Evolutionary conservation across 208 protist species (phyloP), one percentile per base, ranked within the genome.

Genomic region (Herpetomonas tarakana): DNA sequence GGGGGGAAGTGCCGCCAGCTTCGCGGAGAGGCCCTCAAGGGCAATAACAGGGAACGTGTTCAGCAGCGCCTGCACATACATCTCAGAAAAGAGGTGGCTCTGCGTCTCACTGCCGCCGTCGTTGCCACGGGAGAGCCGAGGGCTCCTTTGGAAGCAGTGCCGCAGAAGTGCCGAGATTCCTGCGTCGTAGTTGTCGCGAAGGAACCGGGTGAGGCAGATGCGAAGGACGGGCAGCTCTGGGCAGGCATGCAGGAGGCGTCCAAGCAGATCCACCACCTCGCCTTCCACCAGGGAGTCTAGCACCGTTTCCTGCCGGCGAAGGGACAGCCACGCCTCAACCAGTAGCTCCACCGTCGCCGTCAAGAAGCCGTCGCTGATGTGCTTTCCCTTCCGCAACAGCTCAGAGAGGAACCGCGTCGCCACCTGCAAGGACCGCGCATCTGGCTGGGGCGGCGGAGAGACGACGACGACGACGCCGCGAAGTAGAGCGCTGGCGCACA

Each of bases 21-120:
- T 47, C 0, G 24, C 29, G 24, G 31, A 28, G 2, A 86, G 67
- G 21, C 44, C 22, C 35, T 86, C 68, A 9, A 86, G 54, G 27
- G 70, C 68, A 25, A 72, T 63, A 19, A 53, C 9, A 41, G 35
- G 35, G 35, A 41, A 41, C 14, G 14, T 71, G 58, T 55, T 57
- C 2, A 65, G 66, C 25, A 66, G 31, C 24, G 59, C 66, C 50
- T 74, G 67, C 21, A 77, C 25, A 38, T 39, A 57, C 16, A 12
- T 38, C 26, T 57, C 52, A 39, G 52, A 39, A 2, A 57, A 41
- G 35, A 18, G 35, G 35, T 6, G 6, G 9, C 14, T 14, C 35
- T 6, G 9, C 35, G 6, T 41, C 35, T 41, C 35, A 41, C 35
- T 41, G 6, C 14, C 35, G 9, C 14, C 14, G 35, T 18, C 35